Base-by-base conservation (phyloP, 306 rosid genomes). In the Delonix regia region DNA sequence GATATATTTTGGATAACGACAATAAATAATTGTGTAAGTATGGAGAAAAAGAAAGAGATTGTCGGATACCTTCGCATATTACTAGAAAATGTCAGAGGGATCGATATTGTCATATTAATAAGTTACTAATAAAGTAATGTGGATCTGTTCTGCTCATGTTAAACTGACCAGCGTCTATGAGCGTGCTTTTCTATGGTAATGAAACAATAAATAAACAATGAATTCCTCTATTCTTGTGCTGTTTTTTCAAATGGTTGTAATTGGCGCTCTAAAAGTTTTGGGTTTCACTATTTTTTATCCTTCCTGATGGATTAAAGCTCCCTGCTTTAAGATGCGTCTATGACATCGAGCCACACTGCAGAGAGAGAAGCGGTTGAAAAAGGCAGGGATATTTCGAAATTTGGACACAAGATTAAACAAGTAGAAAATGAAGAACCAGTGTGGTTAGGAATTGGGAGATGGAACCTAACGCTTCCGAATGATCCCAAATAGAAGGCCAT, bases 181-280 rank as follows among this genome's bases (percentile, higher is more conserved):
- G 78, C 84, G 49, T 57, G 74, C 47, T 78, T 79, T 80, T 79
- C 36, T 21, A 72, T 42, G 73, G 61, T 71, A 27, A 83, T 78
- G 85, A 87, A 48, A 81, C 44, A 67, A 85, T 48, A 15, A 48
- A 48, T 48, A 51, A 78, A 77, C 25, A 80, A 75, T 65, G 44
- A 47, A 66, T 39, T 83, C 78, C 82, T 83, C 86, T 67, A 76
- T 61, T 67, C 48, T 69, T 78, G 88, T 75, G 88, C 81, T 53
- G 30, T 18, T 63, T 73, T 83, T 68, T 72, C 70, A 41, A 69
- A 55, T 44, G 69, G 75, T 83, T 71, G 78, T 41, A 15, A 48
- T 79, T 53, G 75, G 22, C 67, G 62, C 68, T 4, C 11, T 9
- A 6, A 41, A 41, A 4, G 45, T 41, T 41, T 41, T 0, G 6